Evolutionary conservation across 352 stramenopile genomes (phyloP).

Genomic region (Globisporangium polare): DNA sequence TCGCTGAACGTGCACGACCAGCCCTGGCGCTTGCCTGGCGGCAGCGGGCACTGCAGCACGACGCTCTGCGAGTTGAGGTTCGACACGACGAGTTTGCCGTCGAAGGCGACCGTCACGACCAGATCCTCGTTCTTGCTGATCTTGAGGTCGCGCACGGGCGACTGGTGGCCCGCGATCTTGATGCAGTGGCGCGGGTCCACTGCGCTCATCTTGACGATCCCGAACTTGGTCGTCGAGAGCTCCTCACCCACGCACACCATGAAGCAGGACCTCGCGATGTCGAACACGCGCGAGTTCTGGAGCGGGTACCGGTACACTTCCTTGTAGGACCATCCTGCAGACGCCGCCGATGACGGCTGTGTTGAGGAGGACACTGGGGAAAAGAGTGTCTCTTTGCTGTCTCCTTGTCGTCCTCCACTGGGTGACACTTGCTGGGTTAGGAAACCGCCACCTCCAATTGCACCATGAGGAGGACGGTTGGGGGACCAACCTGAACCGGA

Average conservation of each 20-base stretch:
- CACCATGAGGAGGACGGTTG: neutral
- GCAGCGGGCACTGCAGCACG: constrained; percentile 34
- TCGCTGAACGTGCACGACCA: constrained; percentile 51
- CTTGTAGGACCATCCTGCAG: constrained; percentile 31
- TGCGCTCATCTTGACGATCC: constrained; percentile 41
- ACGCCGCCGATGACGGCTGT: neutral
- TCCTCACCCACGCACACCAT: constrained; percentile 54
- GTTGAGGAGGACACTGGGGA: neutral
- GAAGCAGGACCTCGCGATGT: constrained; percentile 37
- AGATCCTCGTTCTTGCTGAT: constrained; percentile 31
- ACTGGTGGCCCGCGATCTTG: constrained; percentile 34
- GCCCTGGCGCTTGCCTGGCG: constrained; percentile 34
- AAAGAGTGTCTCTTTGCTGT: neutral
- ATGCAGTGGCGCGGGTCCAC: constrained; percentile 27
- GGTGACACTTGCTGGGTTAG: neutral
- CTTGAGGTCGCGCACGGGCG: constrained; percentile 50
- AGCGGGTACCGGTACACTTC: constrained; percentile 33
- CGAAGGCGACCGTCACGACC: constrained; percentile 53
- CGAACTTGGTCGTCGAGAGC: constrained; percentile 24
- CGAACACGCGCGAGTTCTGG: constrained; percentile 46
- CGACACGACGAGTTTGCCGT: constrained; percentile 52
- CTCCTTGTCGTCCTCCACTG: neutral
- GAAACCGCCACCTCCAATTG: constrained; percentile 1
- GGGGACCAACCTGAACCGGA: constrained; percentile 2
- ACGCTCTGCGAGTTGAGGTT: constrained; percentile 38